phyloP scores from a whole-genome alignment of 345 rosid species.

The rapeseed (Brassica napus) region Da-Ae NC_063434.1:10761501-10762000 shows the following conservation, averaged over 20 bases:
- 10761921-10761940: no score
- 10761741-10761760: conserved; percentile 18
- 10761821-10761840: not conserved
- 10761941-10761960: no score
- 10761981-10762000: no score
- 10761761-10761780: not conserved
- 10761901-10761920: no score
- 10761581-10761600: conserved; percentile 24
- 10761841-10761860: no score
- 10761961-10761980: no score
- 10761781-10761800: not conserved
- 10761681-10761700: not conserved
- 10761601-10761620: conserved; percentile 19
- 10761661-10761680: conserved; percentile 9
- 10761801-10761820: not conserved
- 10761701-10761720: conserved; percentile 3
- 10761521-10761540: not conserved
- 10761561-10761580: not conserved
- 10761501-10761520: not conserved
- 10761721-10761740: not conserved
- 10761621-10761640: conserved; percentile 1
- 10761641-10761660: conserved; percentile 15
- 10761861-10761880: no score
- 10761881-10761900: no score
- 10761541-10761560: not conserved